A percentile compares a stretch with the other conserved stretches of the same genome.
Evolutionary conservation across 257 asterid species (phyloP).

Genomic region (Scutellaria barbata): DNA sequence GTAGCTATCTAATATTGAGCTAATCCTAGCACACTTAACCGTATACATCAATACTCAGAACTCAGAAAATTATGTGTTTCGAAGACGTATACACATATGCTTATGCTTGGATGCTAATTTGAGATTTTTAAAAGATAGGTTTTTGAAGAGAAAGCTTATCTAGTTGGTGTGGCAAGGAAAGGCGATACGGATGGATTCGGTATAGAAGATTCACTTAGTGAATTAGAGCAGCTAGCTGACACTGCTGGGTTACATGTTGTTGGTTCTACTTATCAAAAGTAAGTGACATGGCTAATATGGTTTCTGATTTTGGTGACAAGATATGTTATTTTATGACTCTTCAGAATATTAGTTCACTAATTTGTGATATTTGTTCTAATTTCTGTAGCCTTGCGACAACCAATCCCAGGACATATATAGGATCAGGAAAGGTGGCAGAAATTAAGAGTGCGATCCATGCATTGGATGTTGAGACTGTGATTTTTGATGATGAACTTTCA

Average conservation of each 20-base stretch:
- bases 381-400: constrained; percentile 72
- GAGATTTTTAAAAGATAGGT: constrained; percentile 54
- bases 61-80: constrained; percentile 7
- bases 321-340: constrained; percentile 2
- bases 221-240: constrained; percentile 93
- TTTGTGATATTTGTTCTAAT: constrained; percentile 33
- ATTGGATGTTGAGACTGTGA: constrained; percentile 83
- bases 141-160: constrained; percentile 89
- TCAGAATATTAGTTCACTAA: constrained; percentile 14
- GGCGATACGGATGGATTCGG: constrained; percentile 63
- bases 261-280: constrained; percentile 94
- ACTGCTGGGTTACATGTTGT: constrained; percentile 92
- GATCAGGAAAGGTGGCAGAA: constrained; percentile 96
- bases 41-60: not conserved
- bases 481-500: constrained; percentile 95
- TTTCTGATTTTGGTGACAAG: constrained; percentile 24
- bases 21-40: too few species aligned
- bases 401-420: constrained; percentile 92
- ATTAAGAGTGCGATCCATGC: constrained; percentile 89
- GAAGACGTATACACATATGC: not conserved
- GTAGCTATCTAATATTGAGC: too few species aligned
- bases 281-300: constrained; percentile 37
- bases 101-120: constrained; percentile 26
- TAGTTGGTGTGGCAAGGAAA: constrained; percentile 83
- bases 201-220: constrained; percentile 87